Evolutionary conservation across 805 yeast genomes (phyloP).

Genomic region (Ascoidea asiatica): DNA sequence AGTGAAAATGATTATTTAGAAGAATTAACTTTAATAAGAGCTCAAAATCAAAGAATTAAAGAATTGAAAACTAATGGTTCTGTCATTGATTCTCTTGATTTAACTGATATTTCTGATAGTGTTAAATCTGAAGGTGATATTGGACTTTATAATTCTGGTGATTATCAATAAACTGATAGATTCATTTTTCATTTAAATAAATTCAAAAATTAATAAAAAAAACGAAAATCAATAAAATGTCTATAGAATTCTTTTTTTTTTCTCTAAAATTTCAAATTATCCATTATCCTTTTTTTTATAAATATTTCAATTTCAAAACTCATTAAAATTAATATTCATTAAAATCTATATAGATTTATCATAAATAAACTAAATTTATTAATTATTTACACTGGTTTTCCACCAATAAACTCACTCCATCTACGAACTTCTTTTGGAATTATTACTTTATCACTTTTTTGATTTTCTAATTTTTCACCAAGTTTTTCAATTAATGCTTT

Average conservation of each 20-base stretch:
- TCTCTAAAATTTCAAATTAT: too few relatives aligned
- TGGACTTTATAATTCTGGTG: slow-evolving; percentile 47
- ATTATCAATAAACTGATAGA: too few relatives aligned
- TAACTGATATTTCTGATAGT: too few relatives aligned
- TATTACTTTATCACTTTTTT: slow-evolving; percentile 21
- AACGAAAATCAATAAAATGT: too few relatives aligned
- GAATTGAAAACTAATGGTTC: slow-evolving; percentile 24
- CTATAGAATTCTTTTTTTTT: too few relatives aligned
- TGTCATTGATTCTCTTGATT: slow-evolving; percentile 33
- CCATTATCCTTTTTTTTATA: too few relatives aligned
- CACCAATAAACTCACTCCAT: slow-evolving; percentile 96
- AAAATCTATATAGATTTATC: too few relatives aligned
- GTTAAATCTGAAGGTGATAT: slow-evolving; percentile 71
- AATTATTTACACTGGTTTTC: slow-evolving; percentile 61
- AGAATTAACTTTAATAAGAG: slow-evolving; percentile 74
- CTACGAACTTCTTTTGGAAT: slow-evolving; percentile 82
- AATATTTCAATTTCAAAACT: too few relatives aligned
- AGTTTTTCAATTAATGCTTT: slow-evolving; percentile 65
- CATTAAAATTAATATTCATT: not conserved
- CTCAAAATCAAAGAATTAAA: slow-evolving; percentile 49
- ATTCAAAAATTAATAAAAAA: too few relatives aligned
- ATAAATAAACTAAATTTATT: too few relatives aligned
- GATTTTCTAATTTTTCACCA: slow-evolving; percentile 23
- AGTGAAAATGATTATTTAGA: slow-evolving; percentile 70
- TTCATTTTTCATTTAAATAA: too few relatives aligned